phyloP scores from a whole-genome alignment of 2,329 filamentous ascomycete species.

The Apiospora phragmitis region DNA sequence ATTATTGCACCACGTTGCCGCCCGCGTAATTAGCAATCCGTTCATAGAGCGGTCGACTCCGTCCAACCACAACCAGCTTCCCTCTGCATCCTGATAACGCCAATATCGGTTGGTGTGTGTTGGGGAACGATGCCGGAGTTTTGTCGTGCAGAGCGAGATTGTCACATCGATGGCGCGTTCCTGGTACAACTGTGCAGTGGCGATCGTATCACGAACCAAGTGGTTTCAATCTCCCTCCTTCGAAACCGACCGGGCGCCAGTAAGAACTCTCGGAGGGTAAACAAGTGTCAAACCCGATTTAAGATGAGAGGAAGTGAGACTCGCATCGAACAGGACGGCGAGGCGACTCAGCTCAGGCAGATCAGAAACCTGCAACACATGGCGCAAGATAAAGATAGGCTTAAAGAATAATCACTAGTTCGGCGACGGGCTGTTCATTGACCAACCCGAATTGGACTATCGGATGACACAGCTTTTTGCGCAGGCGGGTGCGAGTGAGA shows the following conservation, averaged over 20 bases:
- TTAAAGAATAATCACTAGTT: background rate
- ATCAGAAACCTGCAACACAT: conserved; percentile 1
- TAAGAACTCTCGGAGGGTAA: background rate
- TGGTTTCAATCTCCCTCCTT: background rate
- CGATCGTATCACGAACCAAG: conserved; percentile 2
- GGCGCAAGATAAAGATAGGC: conserved; percentile 8
- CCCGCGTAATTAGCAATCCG: conserved; percentile 13
- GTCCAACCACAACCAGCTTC: background rate
- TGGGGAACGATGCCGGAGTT: background rate
- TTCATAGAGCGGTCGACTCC: conserved; percentile 16
- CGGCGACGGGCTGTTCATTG: background rate
- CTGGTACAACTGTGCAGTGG: conserved; percentile 2
- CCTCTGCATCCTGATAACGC: conserved; percentile 9
- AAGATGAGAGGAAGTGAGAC: background rate
- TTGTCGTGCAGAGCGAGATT: background rate
- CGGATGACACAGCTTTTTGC: conserved; percentile 5
- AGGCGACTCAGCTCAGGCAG: conserved; percentile 7
- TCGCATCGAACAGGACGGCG: background rate
- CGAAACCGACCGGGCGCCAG: background rate
- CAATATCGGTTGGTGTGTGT: background rate
- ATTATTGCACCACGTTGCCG: conserved; percentile 15
- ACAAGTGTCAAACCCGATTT: background rate
- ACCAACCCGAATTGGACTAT: background rate
- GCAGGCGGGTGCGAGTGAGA: background rate
- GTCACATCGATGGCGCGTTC: conserved; percentile 7